Conservation (phyloP, 2,329 filamentous ascomycete genomes). For the Fusarium compactum region DNA sequence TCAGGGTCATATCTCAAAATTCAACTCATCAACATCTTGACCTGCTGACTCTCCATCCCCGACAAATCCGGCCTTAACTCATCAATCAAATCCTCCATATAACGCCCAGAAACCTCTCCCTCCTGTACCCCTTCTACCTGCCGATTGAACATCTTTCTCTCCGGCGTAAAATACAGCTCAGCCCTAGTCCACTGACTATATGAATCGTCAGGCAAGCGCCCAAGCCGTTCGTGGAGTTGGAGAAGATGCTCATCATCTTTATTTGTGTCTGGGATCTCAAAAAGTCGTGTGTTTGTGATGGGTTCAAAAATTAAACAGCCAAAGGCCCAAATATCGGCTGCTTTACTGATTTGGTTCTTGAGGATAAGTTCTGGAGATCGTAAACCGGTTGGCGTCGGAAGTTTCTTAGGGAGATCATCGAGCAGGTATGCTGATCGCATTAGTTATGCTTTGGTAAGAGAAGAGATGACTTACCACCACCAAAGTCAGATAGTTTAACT, state of each 20-base stretch:
- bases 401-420: no score
- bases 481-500: background rate
- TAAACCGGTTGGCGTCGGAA: background rate
- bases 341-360: background rate
- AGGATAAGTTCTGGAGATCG: background rate
- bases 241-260: background rate
- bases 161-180: background rate
- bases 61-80: background rate
- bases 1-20: background rate
- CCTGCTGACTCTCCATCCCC: background rate
- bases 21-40: background rate
- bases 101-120: background rate
- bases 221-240: background rate
- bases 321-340: fast-evolving
- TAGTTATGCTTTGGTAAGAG: no score
- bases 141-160: background rate
- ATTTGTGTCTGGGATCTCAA: background rate
- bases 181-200: background rate
- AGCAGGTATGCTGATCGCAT: background rate
- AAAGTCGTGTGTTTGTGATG: background rate
- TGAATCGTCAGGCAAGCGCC: fast-evolving
- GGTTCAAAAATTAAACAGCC: background rate
- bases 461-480: background rate
- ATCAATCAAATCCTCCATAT: background rate
- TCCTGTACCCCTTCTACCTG: background rate